These are phyloP conservation scores for Eucalyptus paniculata DNA, from an alignment of 345 rosid genomes.

Conservation along the genomic window DNA sequence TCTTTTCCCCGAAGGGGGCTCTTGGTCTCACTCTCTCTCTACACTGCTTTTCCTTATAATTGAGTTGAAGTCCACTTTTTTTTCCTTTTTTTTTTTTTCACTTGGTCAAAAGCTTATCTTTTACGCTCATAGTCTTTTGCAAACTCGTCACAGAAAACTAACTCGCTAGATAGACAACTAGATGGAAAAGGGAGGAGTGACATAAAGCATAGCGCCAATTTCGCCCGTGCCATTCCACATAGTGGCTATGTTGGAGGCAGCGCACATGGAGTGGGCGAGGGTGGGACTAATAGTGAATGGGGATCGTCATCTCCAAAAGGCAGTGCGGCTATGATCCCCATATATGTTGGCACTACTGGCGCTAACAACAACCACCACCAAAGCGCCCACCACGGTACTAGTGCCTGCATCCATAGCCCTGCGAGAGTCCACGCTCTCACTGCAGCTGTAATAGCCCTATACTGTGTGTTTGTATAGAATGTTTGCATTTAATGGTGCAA, in stretches of 20 bases:
- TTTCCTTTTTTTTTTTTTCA: too few species aligned
- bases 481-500: neutral
- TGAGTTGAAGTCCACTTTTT: too few species aligned
- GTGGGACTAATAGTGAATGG: neutral
- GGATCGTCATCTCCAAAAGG: neutral
- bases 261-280: neutral
- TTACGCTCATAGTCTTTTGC: neutral
- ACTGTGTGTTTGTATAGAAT: neutral
- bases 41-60: too few species aligned
- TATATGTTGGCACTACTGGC: neutral
- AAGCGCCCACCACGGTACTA: neutral
- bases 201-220: neutral
- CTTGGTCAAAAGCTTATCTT: too few species aligned
- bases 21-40: too few species aligned
- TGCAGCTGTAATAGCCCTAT: neutral
- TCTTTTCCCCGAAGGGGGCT: too few species aligned
- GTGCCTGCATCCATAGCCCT: neutral
- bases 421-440: neutral
- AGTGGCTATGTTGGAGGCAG: neutral
- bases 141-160: neutral
- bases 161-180: neutral
- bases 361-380: conserved; percentile 1
- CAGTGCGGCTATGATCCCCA: neutral
- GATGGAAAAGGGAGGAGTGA: neutral
- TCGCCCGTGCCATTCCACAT: neutral